Percentiles rank a stretch among this genome's conserved stretches.
Evolutionary conservation across 805 yeast species (phyloP).

Genomic region (Isabelozyma heimii): DNA sequence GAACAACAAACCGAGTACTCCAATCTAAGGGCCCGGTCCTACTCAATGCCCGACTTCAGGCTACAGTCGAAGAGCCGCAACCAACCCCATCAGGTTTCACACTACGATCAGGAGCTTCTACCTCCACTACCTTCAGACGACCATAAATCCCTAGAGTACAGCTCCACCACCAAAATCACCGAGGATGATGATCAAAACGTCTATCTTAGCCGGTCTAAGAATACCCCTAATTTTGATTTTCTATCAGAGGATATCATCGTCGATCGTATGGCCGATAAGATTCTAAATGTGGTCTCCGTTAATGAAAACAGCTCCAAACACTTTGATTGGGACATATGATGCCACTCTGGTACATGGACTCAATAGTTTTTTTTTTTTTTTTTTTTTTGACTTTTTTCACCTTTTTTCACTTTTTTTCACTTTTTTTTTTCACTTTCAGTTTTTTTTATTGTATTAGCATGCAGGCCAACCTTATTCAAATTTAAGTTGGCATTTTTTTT

Average conservation of each 20-base stretch:
- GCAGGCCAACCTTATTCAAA: neutral
- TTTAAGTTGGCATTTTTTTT: neutral
- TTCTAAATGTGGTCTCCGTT: constrained; percentile 10
- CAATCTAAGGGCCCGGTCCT: neutral
- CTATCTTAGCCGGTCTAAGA: neutral
- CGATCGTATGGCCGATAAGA: constrained; percentile 15
- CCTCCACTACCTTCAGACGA: neutral
- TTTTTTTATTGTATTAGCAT: neutral
- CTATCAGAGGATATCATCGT: constrained; percentile 8
- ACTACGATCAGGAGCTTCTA: neutral
- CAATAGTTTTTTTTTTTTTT: too few relatives aligned
- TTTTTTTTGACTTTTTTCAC: too few relatives aligned
- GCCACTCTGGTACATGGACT: neutral
- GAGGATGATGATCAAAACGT: neutral
- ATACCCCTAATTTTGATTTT: neutral
- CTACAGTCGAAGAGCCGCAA: neutral
- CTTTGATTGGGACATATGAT: constrained; percentile 12
- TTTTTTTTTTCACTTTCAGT: too few relatives aligned
- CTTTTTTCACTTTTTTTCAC: too few relatives aligned
- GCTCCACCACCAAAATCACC: neutral
- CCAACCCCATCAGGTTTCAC: neutral
- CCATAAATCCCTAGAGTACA: neutral
- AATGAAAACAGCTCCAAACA: constrained; percentile 5
- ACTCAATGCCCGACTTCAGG: neutral
- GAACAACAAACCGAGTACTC: neutral